phyloP scores from a whole-genome alignment of 768 basidiomycete species.

The Chalciporus pseudorubinellus region DNA sequence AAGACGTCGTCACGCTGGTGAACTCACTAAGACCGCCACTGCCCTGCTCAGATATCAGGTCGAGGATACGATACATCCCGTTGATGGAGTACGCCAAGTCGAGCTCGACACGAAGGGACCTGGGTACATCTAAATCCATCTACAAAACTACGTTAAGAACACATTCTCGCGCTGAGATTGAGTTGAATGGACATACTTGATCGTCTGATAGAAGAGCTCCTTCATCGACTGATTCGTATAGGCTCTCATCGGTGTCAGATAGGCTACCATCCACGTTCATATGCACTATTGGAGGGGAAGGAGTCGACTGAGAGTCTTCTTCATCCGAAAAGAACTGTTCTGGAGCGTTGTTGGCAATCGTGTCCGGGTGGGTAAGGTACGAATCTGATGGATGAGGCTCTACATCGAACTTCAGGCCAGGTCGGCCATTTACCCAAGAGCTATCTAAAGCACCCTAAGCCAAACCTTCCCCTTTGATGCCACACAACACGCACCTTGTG shows the following conservation, averaged over 20 bases:
- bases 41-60: constrained; percentile 50
- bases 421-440: background rate
- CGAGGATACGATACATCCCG: constrained; percentile 52
- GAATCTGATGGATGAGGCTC: background rate
- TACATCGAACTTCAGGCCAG: background rate
- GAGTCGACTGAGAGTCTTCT: background rate
- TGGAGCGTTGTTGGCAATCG: background rate
- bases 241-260: background rate
- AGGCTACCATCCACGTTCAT: background rate
- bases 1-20: background rate
- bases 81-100: constrained; percentile 34
- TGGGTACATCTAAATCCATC: constrained; percentile 19
- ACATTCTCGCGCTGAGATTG: background rate
- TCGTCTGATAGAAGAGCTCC: background rate
- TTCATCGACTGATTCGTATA: background rate
- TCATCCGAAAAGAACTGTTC: background rate
- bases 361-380: background rate
- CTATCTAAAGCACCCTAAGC: background rate
- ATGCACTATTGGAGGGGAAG: background rate
- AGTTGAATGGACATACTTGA: background rate
- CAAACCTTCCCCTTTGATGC: background rate
- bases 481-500: background rate
- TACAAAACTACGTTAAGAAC: background rate
- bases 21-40: constrained; percentile 50
- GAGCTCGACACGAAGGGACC: constrained; percentile 3